Evolutionary conservation across 2,329 filamentous ascomycete genomes (phyloP).

Genomic region (Cladosporium sphaerospermum): DNA sequence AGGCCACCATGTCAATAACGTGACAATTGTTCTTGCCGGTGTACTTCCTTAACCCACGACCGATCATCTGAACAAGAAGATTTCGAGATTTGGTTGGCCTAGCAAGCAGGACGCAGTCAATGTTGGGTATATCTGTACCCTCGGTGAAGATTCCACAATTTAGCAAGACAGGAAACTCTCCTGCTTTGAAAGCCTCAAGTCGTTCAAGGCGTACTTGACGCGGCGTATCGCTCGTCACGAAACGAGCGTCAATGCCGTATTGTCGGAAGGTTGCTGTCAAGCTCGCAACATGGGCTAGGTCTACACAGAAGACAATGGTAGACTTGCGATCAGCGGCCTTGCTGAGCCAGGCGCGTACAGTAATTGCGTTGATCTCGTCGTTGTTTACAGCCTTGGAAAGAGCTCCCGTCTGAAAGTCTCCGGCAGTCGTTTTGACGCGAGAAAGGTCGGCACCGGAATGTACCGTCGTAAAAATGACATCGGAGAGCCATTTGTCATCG

Average conservation of each 20-base stretch:
- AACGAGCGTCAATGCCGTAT: constrained; percentile 74
- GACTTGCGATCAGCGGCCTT: constrained; percentile 70
- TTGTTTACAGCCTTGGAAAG: constrained; percentile 82
- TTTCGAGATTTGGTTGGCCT: constrained; percentile 90
- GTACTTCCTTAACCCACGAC: constrained; percentile 79
- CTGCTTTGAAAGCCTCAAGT: constrained; percentile 67
- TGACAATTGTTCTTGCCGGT: constrained; percentile 82
- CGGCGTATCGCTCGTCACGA: constrained; percentile 76
- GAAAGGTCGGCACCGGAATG: constrained; percentile 74
- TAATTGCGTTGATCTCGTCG: constrained; percentile 70
- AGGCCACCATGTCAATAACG: constrained; percentile 92
- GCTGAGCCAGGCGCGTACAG: constrained; percentile 77
- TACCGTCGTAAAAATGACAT: constrained; percentile 92
- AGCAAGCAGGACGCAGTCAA: constrained; percentile 85
- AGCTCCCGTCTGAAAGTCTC: constrained; percentile 75
- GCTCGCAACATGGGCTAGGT: constrained; percentile 71
- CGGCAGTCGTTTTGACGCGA: constrained; percentile 54
- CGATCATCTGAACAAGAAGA: constrained; percentile 94
- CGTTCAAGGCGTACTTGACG: constrained; percentile 61
- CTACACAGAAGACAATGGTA: constrained; percentile 90
- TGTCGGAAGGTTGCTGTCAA: constrained; percentile 71
- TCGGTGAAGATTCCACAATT: constrained; percentile 98
- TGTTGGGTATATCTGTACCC: constrained; percentile 94
- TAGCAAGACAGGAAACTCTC: constrained; percentile 77
- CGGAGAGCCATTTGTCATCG: constrained; percentile 81